phyloP scores from a whole-genome alignment of 108 stramenopile species.

The Nitzschia putrida region DNA sequence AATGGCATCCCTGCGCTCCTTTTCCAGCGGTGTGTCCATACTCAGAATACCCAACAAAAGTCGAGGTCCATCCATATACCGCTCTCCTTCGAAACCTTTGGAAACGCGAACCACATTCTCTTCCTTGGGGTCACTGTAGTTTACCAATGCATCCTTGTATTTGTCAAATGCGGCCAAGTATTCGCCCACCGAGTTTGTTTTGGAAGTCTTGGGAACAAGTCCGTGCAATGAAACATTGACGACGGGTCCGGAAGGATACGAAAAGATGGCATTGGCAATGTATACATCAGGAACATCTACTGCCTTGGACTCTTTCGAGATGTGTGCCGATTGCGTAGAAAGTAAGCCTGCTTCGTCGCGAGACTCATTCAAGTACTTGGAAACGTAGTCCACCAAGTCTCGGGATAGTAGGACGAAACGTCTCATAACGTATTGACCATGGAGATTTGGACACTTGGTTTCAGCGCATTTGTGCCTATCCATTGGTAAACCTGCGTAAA shows the following conservation, averaged over 20 bases:
- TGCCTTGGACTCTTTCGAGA: not conserved
- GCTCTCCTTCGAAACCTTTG: not conserved
- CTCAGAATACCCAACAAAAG: conserved; percentile 16
- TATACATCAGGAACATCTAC: conserved; percentile 2
- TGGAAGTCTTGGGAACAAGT: not conserved
- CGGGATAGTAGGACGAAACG: conserved; percentile 12
- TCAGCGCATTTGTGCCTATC: not conserved
- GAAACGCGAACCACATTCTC: not conserved
- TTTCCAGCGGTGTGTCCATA: conserved; percentile 11
- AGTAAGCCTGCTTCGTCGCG: not conserved
- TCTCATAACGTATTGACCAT: conserved; percentile 10
- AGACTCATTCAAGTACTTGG: not conserved
- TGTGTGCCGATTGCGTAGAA: not conserved
- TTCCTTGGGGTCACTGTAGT: conserved; percentile 7
- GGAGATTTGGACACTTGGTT: conserved; percentile 5
- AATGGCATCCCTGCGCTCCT: conserved; percentile 13
- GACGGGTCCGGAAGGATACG: not conserved
- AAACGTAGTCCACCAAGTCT: conserved; percentile 4
- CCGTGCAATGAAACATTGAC: not conserved
- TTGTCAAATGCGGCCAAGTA: conserved; percentile 1
- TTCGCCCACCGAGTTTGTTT: not conserved
- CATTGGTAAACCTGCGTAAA: conserved; percentile 5
- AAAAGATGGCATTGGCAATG: conserved; percentile 13
- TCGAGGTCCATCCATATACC: not conserved
- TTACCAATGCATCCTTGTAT: conserved; percentile 10